These are phyloP conservation scores for Isabelozyma pseudorhagii DNA, from an alignment of 805 yeast genomes.

Conservation along the genomic window DNA sequence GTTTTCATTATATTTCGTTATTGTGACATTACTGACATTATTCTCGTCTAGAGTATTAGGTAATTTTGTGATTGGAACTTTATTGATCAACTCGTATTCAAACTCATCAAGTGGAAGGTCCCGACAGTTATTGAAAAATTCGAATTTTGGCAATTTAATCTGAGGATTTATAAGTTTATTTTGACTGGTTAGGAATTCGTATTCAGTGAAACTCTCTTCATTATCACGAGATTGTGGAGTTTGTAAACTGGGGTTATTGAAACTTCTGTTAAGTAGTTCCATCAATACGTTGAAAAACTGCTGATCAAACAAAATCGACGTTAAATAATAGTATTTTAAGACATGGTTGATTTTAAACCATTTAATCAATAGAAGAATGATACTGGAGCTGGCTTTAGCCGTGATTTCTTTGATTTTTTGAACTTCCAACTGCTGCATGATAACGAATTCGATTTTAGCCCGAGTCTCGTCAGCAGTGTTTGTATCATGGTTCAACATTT, in stretches of 20 bases:
- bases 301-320: slow-evolving; percentile 72
- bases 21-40: slow-evolving; percentile 23
- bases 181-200: slow-evolving; percentile 32
- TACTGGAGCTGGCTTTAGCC: slow-evolving; percentile 55
- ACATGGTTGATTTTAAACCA: slow-evolving; percentile 84
- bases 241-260: slow-evolving; percentile 34
- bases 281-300: slow-evolving; percentile 42
- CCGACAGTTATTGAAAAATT: slow-evolving; percentile 36
- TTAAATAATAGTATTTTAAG: slow-evolving; percentile 71
- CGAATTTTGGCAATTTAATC: slow-evolving; percentile 26
- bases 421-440: slow-evolving; percentile 50
- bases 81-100: slow-evolving; percentile 27
- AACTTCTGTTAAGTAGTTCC: slow-evolving; percentile 31
- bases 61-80: slow-evolving; percentile 22
- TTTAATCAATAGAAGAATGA: slow-evolving; percentile 50
- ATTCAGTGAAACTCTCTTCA: slow-evolving; percentile 15
- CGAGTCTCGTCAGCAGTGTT: slow-evolving; percentile 8
- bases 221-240: slow-evolving; percentile 7
- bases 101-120: slow-evolving; percentile 8
- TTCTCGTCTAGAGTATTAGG: slow-evolving; percentile 22
- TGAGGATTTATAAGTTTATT: slow-evolving; percentile 39
- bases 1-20: slow-evolving; percentile 31
- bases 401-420: slow-evolving; percentile 60
- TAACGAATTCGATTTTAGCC: slow-evolving; percentile 16
- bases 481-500: slow-evolving; percentile 5